Base-by-base conservation (phyloP, 805 yeast species). In the Wickerhamiella hasegawae region DNA sequence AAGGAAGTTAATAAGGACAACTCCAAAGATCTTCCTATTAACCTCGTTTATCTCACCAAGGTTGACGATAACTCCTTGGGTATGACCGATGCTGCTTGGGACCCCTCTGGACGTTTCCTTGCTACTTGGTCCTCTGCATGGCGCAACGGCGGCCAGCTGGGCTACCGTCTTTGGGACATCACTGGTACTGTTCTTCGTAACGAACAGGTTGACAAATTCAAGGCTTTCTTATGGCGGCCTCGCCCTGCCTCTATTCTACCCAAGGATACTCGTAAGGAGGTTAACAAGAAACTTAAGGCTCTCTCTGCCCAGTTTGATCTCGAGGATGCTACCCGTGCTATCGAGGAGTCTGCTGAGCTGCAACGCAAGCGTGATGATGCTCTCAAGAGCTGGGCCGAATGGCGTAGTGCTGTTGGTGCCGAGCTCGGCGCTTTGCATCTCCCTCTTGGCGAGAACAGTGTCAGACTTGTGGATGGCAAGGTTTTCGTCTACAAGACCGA, bases 171-270 rank as follows among this genome's bases (percentile, higher is more conserved):
- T 44, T 85, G 67, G 62, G 92, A 84, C 56, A 68, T 81, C 57
- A 76, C 79, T 33, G 99, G 98, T 51, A 67, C 65, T 45, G 46
- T 74, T 45, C 57, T 82, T 41, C 73, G 76, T 47, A 90, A 80
- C 48, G 94, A 85, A 52, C 58, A 68, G 18, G 58, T 81, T 41
- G 90, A 81, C 49, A 79, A 76, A 37, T 83, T 90, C 71, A 80
- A 75, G 61, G 85, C 80, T 42, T 81, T 87, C 51, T 65, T 72
- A 42, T 90, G 99, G 99, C 80, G 99, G 67, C 97, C 97, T 51
- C 76, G 98, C 63, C 98, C 98, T 34, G 71, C 70, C 15, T 68
- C 84, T 2, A 59, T 76, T 45, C 71, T 90, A 53, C 65, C 75
- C 41, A 73, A 76, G 49, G 77, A 73, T 45, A 92, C 82, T 57